Evolutionary conservation across 2,329 filamentous ascomycete genomes (phyloP).

Genomic region (Aspergillus jensenii): DNA sequence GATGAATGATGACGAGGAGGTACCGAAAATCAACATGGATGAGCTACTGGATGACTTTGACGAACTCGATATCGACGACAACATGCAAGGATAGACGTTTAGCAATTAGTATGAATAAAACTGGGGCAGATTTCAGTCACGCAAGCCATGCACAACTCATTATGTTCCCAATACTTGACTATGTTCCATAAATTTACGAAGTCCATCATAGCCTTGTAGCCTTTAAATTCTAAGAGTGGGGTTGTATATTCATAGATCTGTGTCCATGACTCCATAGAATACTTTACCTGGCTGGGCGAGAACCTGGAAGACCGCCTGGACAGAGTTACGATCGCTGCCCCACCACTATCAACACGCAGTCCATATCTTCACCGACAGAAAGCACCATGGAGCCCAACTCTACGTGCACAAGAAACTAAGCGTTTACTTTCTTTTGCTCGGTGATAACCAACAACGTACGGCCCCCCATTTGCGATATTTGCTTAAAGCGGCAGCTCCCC

Average conservation of each 20-base stretch:
- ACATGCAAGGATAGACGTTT: slow-evolving; percentile 11
- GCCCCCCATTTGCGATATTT: not conserved
- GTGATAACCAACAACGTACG: not conserved
- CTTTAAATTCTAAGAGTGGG: too few relatives aligned
- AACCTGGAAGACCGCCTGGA: too few relatives aligned
- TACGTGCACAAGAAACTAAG: not conserved
- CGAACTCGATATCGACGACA: slow-evolving; percentile 70
- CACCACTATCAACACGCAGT: not conserved
- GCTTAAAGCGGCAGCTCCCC: not conserved
- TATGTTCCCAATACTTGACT: not conserved
- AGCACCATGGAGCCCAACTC: not conserved
- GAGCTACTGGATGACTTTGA: slow-evolving; percentile 91
- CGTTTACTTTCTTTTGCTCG: not conserved
- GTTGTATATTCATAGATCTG: too few relatives aligned
- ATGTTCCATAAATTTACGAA: not conserved
- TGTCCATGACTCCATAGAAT: too few relatives aligned
- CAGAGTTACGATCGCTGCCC: too few relatives aligned
- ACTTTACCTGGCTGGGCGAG: too few relatives aligned
- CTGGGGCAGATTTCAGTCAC: not conserved
- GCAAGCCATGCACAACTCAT: not conserved
- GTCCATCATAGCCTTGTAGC: too few relatives aligned
- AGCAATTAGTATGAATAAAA: not conserved
- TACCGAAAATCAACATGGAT: slow-evolving; percentile 72
- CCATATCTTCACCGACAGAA: not conserved
- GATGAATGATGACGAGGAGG: slow-evolving; percentile 63